Conservation (phyloP, 805 yeast genomes). For the Starmerella floricola region DNA sequence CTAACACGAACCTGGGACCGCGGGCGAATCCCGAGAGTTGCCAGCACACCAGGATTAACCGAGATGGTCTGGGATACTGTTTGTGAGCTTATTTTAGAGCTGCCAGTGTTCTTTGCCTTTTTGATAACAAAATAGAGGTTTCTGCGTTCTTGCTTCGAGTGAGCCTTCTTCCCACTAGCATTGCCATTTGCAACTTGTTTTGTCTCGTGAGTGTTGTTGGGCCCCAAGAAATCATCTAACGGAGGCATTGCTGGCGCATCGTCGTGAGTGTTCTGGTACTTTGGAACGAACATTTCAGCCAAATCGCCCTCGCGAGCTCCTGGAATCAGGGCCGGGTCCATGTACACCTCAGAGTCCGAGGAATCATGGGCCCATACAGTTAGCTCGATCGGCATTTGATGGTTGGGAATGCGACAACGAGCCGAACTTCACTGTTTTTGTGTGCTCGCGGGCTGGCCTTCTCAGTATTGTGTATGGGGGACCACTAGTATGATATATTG, state of each 20-base stretch:
- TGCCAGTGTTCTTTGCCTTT: constrained; percentile 5
- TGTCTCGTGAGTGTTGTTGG: neutral
- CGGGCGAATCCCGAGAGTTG: constrained; percentile 46
- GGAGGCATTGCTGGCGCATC: neutral
- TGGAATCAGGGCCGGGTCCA: constrained; percentile 49
- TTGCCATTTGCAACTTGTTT: neutral
- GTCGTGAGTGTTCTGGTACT: constrained; percentile 13
- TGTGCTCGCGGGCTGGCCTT: too few species aligned
- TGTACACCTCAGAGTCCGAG: constrained; percentile 46
- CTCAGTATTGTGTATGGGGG: too few species aligned
- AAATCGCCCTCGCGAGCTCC: constrained; percentile 63
- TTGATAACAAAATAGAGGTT: constrained; percentile 23
- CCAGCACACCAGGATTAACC: constrained; percentile 18
- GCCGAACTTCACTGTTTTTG: too few species aligned
- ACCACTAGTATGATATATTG: too few species aligned
- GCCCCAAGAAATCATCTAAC: too few species aligned
- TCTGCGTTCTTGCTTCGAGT: constrained; percentile 6
- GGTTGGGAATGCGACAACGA: too few species aligned
- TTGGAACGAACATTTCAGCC: constrained; percentile 39
- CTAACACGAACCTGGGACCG: constrained; percentile 53
- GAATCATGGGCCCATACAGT: constrained; percentile 51
- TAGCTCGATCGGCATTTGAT: constrained; percentile 3
- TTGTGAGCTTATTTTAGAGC: too few species aligned
- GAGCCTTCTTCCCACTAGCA: neutral
- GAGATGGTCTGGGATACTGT: constrained; percentile 14